phyloP scores from a whole-genome alignment of 2,329 filamentous ascomycete species.

The Ophiostoma pallidulum region DNA sequence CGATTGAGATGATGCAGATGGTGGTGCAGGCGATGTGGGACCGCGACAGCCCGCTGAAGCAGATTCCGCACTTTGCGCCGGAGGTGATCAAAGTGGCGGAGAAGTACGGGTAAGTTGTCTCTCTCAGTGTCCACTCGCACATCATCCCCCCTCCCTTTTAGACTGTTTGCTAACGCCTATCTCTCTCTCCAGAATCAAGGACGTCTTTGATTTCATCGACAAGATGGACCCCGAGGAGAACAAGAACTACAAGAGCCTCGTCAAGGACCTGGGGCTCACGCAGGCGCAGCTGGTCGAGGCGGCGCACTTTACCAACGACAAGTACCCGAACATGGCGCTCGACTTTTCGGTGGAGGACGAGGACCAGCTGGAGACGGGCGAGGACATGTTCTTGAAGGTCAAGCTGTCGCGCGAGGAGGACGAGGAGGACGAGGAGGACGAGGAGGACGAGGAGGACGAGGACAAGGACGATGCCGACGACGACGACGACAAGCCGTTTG shows the following conservation, averaged over 20 bases:
- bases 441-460: conserved; percentile 34
- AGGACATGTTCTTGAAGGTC: conserved; percentile 73
- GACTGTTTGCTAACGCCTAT: conserved; percentile 23
- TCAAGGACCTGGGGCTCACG: conserved; percentile 68
- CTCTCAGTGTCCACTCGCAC: not conserved
- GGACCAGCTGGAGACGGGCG: conserved; percentile 69
- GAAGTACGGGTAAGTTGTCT: conserved; percentile 57
- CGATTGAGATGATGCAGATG: conserved; percentile 99
- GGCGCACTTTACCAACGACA: conserved; percentile 91
- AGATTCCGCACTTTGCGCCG: conserved; percentile 88
- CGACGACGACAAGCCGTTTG: conserved; percentile 54
- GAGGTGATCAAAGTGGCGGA: conserved; percentile 76
- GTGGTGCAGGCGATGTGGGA: conserved; percentile 99
- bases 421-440: conserved; percentile 51
- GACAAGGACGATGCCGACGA: conserved; percentile 32
- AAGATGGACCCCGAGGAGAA: conserved; percentile 96
- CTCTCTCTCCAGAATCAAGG: conserved; percentile 56
- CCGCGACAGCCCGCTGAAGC: conserved; percentile 89
- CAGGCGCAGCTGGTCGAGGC: conserved; percentile 78
- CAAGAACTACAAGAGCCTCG: conserved; percentile 63
- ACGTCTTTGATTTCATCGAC: conserved; percentile 97
- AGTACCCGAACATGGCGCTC: conserved; percentile 90
- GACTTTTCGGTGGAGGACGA: conserved; percentile 78
- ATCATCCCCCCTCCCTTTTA: not conserved
- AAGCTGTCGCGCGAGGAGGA: conserved; percentile 75